Evolutionary conservation across 331 rosid species (phyloP), one percentile per base, ranked within the genome.

Genomic region (Acacia concinna): DNA sequence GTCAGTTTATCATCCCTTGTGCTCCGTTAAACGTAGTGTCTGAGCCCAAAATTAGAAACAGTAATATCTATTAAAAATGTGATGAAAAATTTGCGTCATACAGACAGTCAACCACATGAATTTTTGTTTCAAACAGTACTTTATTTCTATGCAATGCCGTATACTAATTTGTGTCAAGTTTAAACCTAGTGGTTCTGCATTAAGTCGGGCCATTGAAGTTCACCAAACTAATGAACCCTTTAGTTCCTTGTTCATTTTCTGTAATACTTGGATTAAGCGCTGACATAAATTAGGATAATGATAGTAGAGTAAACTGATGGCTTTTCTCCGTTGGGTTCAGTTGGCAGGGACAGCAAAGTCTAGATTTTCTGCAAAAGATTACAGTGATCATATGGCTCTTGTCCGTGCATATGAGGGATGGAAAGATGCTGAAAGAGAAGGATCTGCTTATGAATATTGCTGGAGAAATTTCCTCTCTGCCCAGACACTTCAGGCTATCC

Each of bases 321-420:
- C 80, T 72, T 73, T 64, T 81, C 10, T 74, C 67, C 81, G 51
- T 83, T 67, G 80, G 74, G 23, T 81, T 84, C 89, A 95, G 99
- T 90, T 95, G 73, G 99, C 99, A 44, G 98, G 99, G 74, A 91
- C 96, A 40, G 98, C 99, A 52, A 95, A 95, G 75, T 91, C 98
- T 81, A 95, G 97, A 87, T 95, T 95, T 82, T 95, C 98, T 74
- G 98, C 97, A 25, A 95, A 93, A 86, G 98, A 95, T 84, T 93
- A 95, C 86, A 95, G 98, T 82, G 99, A 95, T 82, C 99, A 95
- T 82, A 93, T 93, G 99, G 98, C 99, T 68, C 99, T 95, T 68
- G 99, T 93, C 80, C 98, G 98, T 79, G 99, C 99, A 73, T 93
- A 87, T 68, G 98, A 95, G 90, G 99, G 99, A 80, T 93, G 99